Base-by-base conservation (phyloP, 345 rosid genomes). In the Carallia pectinifolia region DNA sequence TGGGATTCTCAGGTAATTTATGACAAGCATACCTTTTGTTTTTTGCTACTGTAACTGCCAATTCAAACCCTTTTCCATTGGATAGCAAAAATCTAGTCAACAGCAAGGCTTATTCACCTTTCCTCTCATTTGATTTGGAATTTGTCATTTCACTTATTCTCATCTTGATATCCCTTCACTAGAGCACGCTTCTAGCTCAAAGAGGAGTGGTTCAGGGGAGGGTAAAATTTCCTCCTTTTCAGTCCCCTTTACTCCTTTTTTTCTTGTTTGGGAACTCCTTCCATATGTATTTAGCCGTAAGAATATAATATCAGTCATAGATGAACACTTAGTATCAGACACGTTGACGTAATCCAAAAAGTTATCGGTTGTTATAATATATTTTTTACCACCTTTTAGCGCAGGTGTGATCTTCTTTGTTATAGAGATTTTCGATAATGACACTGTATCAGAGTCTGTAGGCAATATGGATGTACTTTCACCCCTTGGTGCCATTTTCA, bases 1-100 rank as follows among this genome's bases (percentile, higher is more conserved):
- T 60, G n/a, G 62, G 54, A 77, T 70, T 63, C 54, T 64, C 68
- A 16, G 72, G 62, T 72, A 69, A 75, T 66, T 39, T 71, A 65
- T 67, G 71, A 71, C 69, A 65, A 64, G 50, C 17, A n/a, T 61
- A 61, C 58, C 54, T 64, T 65, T 62, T 68, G 23, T 23, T 23
- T 65, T 31, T 54, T 53, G 17, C 50, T 29, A 58, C 19, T 12
- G 7, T 76, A 70, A 73, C 74, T 39, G 53, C 62, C 59, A 15
- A 55, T 63, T 64, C 58, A 59, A 69, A 55, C 2, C 68, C 31
- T 54, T 71, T 55, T 53, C 66, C 12, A 7, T 38, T 39, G 48
- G 39, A 38, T 13, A 18, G 54, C 29, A n/a, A 27, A 50, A 44
- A 8, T 23, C 60, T 19, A 12, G 50, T 70, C 67, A 59, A 31